Evolutionary conservation across 2,329 filamentous ascomycete species (phyloP), one percentile per base, ranked within the genome.

Genomic region (Aspergillus uvarum): DNA sequence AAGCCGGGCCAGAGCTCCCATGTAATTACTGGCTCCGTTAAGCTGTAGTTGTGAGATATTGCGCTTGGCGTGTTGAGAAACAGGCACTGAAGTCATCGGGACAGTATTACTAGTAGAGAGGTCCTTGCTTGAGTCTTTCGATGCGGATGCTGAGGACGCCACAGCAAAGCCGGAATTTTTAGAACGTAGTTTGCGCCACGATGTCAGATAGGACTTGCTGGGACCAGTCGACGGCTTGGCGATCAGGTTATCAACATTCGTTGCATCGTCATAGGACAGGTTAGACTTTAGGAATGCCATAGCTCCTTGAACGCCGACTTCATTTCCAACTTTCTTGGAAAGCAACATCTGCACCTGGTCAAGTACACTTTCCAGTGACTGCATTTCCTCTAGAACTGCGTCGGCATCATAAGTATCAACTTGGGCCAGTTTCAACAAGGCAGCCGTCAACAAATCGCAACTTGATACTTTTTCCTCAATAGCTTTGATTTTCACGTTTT

Each of bases 391-490:
- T 16, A 96, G 82, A 21, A 98, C 87, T 0, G 92, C 91, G 72
- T 97, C 94, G 0, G 94, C 93, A 72, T 99, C 94, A 63, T 87
- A 89, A 0, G 89, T 95, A 69, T 99, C 92, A 0, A 96, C 92
- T 63, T 87, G 85, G 6, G 88, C 86, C 38, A 99, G 83, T 72
- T 93, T 95, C 59, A 92, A 83, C 31, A 99, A 80, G 10, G 94
- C 93, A 1, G 93, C 92, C 1, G 94, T 98, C 53, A 99, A 83
- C 54, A 92, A 83, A 74, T 99, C 95, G 73, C 93, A 97, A 63
- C 92, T 92, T 12, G 91, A 85, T 56, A 97, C 88, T 79, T 99
- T 99, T 69, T 99, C 95, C 65, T 99, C 95, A 0, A 98, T 72
- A 35, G 88, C 89, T 77, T 92, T 95, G 24, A 99, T 82, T 77